phyloP scores from a whole-genome alignment of 2,329 filamentous ascomycete genomes.

The Dactylonectria macrodidyma region DNA sequence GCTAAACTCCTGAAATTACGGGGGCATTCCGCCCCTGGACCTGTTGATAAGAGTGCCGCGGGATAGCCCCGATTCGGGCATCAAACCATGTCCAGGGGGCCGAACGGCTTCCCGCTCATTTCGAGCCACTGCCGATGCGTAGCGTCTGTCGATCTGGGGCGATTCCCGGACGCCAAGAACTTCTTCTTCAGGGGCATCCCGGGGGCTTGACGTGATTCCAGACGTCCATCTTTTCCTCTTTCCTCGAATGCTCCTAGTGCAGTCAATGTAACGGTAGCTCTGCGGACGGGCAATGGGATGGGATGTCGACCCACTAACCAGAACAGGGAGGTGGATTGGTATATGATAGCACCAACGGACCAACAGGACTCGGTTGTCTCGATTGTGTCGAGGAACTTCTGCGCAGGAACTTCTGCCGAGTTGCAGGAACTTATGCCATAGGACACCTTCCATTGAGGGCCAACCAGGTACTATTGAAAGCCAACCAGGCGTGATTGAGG shows the following conservation, averaged over 20 bases:
- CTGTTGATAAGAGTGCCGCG: neutral
- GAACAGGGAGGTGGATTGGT: neutral
- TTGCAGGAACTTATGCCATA: neutral
- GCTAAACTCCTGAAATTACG: conserved; percentile 5
- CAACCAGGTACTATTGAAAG: neutral
- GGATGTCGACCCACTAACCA: neutral
- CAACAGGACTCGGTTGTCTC: neutral
- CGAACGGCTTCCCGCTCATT: neutral
- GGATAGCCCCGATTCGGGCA: neutral
- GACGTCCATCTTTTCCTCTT: neutral
- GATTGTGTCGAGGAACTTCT: neutral
- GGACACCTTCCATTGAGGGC: neutral
- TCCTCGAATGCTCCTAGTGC: neutral
- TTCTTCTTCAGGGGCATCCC: neutral
- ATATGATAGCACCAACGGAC: neutral
- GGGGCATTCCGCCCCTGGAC: neutral
- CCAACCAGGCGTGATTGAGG: neutral
- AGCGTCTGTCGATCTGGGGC: neutral
- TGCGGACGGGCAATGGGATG: neutral
- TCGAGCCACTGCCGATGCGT: neutral
- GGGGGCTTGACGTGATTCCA: neutral
- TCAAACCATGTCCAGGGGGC: neutral
- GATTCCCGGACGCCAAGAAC: neutral
- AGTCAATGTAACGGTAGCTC: no score
- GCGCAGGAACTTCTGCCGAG: conserved; percentile 2